Conservation (phyloP, 176 grass and related monocot genomes). For the Zoysia japonica region DNA sequence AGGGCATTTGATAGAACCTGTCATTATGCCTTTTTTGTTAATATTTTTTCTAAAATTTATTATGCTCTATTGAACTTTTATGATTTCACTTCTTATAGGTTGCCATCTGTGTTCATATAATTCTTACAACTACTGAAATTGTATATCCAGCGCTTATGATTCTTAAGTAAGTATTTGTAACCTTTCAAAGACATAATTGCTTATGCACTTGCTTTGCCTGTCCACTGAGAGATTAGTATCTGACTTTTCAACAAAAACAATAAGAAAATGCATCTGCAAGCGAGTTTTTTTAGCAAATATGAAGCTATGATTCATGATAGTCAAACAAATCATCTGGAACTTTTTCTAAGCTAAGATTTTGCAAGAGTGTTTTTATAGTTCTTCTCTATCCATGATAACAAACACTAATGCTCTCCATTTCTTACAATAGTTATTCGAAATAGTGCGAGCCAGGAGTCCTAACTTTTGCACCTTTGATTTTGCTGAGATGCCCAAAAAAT, state of each 20-base stretch:
- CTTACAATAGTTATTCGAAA: too few relatives aligned
- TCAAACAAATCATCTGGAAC: not conserved
- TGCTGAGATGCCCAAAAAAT: too few relatives aligned
- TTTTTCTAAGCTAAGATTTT: not conserved
- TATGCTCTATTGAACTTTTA: not conserved
- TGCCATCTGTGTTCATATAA: constrained; percentile 56
- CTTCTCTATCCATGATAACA: too few relatives aligned
- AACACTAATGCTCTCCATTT: too few relatives aligned
- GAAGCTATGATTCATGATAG: constrained; percentile 7
- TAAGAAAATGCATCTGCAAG: constrained; percentile 10
- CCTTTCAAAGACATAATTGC: constrained; percentile 11
- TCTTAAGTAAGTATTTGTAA: constrained; percentile 65
- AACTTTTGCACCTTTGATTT: too few relatives aligned
- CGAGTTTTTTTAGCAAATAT: constrained; percentile 5
- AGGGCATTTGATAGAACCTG: not conserved
- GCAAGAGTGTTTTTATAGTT: not conserved
- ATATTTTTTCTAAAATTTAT: not conserved
- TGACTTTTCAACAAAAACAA: not conserved
- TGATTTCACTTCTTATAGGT: constrained; percentile 46
- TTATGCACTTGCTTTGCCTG: not conserved
- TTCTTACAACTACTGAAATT: constrained; percentile 65
- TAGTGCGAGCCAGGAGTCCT: too few relatives aligned
- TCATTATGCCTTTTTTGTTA: not conserved
- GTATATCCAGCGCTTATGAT: constrained; percentile 85
- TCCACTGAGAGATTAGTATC: not conserved